Evolutionary conservation across 2,329 filamentous ascomycete genomes (phyloP), one percentile per base, ranked within the genome.

Genomic region (Aspergillus niger): DNA sequence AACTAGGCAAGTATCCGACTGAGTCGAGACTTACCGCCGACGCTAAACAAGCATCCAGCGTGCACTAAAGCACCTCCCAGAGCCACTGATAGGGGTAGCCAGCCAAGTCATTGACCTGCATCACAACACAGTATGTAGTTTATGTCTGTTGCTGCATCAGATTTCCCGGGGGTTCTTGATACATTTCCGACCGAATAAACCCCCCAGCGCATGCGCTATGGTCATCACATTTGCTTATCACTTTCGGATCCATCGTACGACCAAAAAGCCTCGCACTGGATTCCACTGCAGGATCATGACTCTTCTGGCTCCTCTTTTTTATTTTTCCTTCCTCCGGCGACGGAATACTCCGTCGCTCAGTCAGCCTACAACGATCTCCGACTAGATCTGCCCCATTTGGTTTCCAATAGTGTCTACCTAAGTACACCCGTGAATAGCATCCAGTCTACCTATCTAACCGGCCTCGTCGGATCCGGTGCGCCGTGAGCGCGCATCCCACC

Each of bases 21-120:
- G 52, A 55, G 53, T 55, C 53, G 53, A 55, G 53, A 55, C 28
- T 44, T 36, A 41, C 43, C 53, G 53, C 41, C 39, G 53, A 32
- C 53, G 26, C 53, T 55, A 44, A 44, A 44, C 41, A 44, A 44
- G 41, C 41, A 20, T 44, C 41, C 41, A 44, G 20, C 20, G 20
- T 22, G 11, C 32, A 36, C 32, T 36, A 20, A 44, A 44, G 41
- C 20, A 44, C 41, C 11, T n/a, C 17, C 39, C 41, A 32, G 24
- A 24, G 32, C 22, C 39, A 44, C 38, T 38, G 51, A 53, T 53
- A 53, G 51, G 51, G 32, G 39, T 30, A 11, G 36, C 30, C 17
- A 43, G 28, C 26, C 22, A 26, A 13, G 24, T 28, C 32, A 41
- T 32, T 53, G 50, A 36, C 50, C 32, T 44, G 41, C 41, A 36